phyloP scores from a whole-genome alignment of 2,329 filamentous ascomycete genomes.

The Phialophora macrospora region DNA sequence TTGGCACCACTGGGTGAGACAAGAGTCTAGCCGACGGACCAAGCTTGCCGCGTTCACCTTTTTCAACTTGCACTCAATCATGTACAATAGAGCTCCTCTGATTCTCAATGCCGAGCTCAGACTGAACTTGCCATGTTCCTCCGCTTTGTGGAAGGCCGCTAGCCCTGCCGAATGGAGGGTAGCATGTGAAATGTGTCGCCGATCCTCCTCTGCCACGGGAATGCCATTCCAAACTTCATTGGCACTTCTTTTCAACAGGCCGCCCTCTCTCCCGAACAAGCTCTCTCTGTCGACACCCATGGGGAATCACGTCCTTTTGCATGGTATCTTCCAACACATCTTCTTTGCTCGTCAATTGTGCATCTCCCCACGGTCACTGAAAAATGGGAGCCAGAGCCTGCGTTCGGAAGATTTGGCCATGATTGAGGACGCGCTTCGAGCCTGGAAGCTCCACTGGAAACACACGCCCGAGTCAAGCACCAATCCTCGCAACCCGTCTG shows the following conservation, averaged over 20 bases:
- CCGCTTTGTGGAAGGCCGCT: constrained; percentile 44
- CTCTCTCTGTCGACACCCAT: constrained; percentile 31
- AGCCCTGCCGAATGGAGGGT: constrained; percentile 42
- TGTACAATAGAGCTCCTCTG: constrained; percentile 46
- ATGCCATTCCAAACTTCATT: constrained; percentile 41
- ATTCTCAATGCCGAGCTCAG: constrained; percentile 46
- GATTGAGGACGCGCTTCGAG: constrained; percentile 46
- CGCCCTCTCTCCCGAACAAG: constrained; percentile 18
- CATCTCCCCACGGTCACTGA: no score
- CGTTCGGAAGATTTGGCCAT: background rate
- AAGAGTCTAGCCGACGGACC: constrained; percentile 44
- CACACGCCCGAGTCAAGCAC: constrained; percentile 47
- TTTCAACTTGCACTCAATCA: constrained; percentile 46
- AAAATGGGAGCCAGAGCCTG: no score
- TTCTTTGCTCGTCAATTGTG: no score
- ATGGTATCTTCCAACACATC: no score
- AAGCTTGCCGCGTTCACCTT: constrained; percentile 46
- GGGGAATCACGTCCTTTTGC: no score
- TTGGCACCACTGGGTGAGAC: no score
- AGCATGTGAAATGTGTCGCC: constrained; percentile 16
- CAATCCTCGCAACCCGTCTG: constrained; percentile 47
- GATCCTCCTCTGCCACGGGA: constrained; percentile 20
- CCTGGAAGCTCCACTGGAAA: constrained; percentile 49
- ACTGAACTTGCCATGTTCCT: constrained; percentile 45
- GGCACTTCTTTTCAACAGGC: constrained; percentile 47